Percentiles rank a stretch among this genome's conserved stretches.
Conservation (phyloP, 352 stramenopile genomes). For the Phytopythium delawarense region DNA sequence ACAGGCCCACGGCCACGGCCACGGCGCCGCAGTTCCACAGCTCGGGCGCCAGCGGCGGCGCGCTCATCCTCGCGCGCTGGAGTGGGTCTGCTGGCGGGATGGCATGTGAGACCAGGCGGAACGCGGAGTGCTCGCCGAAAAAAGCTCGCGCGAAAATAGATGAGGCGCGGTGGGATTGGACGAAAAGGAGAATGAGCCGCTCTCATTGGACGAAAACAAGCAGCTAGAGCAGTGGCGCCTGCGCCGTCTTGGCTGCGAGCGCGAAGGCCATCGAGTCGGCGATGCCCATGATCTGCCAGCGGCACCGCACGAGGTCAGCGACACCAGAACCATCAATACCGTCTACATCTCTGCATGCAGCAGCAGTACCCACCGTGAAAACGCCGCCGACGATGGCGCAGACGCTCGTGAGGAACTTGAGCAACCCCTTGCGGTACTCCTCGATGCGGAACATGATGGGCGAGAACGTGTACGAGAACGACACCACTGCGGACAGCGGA, state of each 20-base stretch:
- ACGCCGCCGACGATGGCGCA: slow-evolving; percentile 91
- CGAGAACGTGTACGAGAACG: slow-evolving; percentile 97
- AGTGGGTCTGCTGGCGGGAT: background rate
- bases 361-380: slow-evolving; percentile 61
- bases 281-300: slow-evolving; percentile 57
- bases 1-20: slow-evolving; percentile 34
- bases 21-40: slow-evolving; percentile 58
- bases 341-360: too few relatives aligned
- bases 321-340: background rate
- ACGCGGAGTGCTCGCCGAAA: background rate
- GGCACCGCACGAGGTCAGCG: background rate
- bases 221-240: slow-evolving; percentile 36
- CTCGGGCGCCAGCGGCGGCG: slow-evolving; percentile 33
- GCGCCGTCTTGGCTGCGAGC: slow-evolving; percentile 45
- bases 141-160: slow-evolving; percentile 3
- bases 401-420: slow-evolving; percentile 90
- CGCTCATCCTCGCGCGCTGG: background rate
- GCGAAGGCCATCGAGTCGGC: slow-evolving; percentile 60
- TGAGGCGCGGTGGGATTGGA: slow-evolving; percentile 9
- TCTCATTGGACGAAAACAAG: slow-evolving; percentile 20
- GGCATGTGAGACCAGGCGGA: background rate
- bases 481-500: slow-evolving; percentile 76
- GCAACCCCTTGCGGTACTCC: slow-evolving; percentile 86
- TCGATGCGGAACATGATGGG: slow-evolving; percentile 96
- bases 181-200: slow-evolving; percentile 7